Evolutionary conservation across 2,329 filamentous ascomycete species (phyloP), one percentile per base, ranked within the genome.

Genomic region (Talaromyces sp.): DNA sequence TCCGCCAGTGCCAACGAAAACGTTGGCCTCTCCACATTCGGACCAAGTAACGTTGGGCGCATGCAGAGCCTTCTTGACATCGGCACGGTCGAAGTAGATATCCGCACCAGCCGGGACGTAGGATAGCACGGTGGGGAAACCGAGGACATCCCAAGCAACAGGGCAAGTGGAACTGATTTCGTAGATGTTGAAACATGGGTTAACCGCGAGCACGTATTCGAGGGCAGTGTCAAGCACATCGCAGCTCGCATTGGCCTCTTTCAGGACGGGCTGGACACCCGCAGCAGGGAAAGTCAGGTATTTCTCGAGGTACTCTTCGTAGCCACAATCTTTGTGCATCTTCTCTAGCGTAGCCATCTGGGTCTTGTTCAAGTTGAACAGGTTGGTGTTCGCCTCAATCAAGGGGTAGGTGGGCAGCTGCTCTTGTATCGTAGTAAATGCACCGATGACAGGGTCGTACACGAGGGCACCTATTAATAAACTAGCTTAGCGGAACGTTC

Each of bases 171-270:
- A 87, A 2, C 85, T 85, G 14, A 94, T 83, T 56, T 89, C 85
- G 75, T 94, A 95, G 10, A 90, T 78, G 72, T 92, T 86, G 76
- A 89, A 96, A 78, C 91, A 95, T 0, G 91, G 91, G 76, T 95
- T 95, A 36, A 85, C 74, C 1, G 78, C 69, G 4, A 79, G 64
- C 7, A 83, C 82, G 33, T 85, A 87, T 0, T 79, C 66, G 67
- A 78, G 78, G 33, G 90, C 83, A 27, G 82, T 77, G 61, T 81
- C 73, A 68, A 83, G 89, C 23, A 91, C 68, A 56, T 80, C 78
- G 71, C 90, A 93, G 0, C 75, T 69, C 0, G 76, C 76, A 72
- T 63, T 82, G 81, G 3, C 85, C 80, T 33, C 79, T 2, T 81
- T 77, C 0, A 57, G 34, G 28, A 42, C 28, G 1, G 91, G 91